Base-by-base conservation (phyloP, 2,329 filamentous ascomycete species). In the Alternaria sp. region DNA sequence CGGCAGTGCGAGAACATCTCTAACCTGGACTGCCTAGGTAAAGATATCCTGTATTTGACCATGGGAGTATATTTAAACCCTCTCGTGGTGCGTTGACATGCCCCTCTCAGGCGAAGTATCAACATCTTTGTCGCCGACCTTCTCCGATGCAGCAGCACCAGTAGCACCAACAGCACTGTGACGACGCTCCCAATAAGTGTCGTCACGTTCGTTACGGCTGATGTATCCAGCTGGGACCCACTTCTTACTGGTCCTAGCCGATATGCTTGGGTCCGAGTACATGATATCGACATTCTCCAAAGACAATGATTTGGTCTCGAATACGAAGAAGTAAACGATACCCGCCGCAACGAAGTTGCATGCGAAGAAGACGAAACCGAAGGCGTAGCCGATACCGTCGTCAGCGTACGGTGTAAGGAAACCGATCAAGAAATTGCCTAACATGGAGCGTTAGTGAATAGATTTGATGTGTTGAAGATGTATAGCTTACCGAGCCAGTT, bases 361-460 rank as follows among this genome's bases (percentile, higher is more conserved):
- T n/a, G 66, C 75, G 51, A 73, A 76, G 69, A 78, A 76, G 42
- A 78, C 72, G 51, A 74, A 78, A 3, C 75, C 75, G 44, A 75
- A 76, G 26, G 67, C 67, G 54, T 74, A 76, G n/a, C 73, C 62
- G 49, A 76, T 75, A 9, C 74, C 74, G 9, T 62, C 66, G 44
- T 75, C 74, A 41, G 74, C 74, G 42, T 72, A 78, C 0, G 75
- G 75, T 3, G 75, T 78, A 30, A 78, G 63, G 59, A 78, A 78
- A 26, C 65, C 73, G 38, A 78, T 72, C 57, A 78, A 30, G 62
- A 78, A 83, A 80, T 78, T 77, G 16, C 71, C 73, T 68, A 20
- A 6, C 14, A 24, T 20, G 8, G 14, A 28, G 63, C 42, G 59
- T 67, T 43, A 36, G 14, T 4, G 72, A 79, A 75, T 16, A 11